Evolutionary conservation across 164 flowering plant species (phyloP), one percentile per base, ranked within the genome.

Genomic region (Aristolochia fimbriata): DNA sequence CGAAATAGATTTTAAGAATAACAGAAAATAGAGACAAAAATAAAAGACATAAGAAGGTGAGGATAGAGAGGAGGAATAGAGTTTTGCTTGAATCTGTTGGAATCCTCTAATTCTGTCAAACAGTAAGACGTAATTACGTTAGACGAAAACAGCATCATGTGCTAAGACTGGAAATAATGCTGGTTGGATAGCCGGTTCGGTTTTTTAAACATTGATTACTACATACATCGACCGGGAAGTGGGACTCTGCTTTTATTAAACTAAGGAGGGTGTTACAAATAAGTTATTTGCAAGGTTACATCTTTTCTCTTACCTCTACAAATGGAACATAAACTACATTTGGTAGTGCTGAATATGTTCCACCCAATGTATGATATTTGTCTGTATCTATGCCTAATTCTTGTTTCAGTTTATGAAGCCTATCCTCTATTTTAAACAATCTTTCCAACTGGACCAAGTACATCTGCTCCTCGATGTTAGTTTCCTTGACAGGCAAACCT

Each of bases 251-350:
- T 22, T 53, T 56, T 56, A 17, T 56, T 56, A 22, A 30, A 1
- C 17, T 16, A 56, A n/a, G 16, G 33, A 27, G 14, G 20, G 16
- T 5, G 59, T 1, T 15, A 17, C 43, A 16, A 27, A 33, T 23
- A 17, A 27, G 21, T 15, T 14, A 7, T 22, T 5, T 53, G 52
- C 22, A 25, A 54, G 57, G 49, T 80, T 77, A 78, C 24, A 48
- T 22, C 65, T 80, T 91, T 71, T 84, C 97, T 69, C 66, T 83
- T 33, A 91, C 60, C 71, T 77, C 84, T 43, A 86, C 96, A n/a
- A 87, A 67, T 9, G 97, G 97, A 67, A 91, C 80, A 78, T 73
- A 83, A 20, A 82, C 61, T 16, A 84, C 75, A 62, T 55, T 52
- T 10, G 30, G 74, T 61, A 74, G 65, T 46, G 45, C 46, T 37